Evolutionary conservation across 352 stramenopile species (phyloP), one percentile per base, ranked within the genome.

Genomic region (Phytophthora pluvialis): DNA sequence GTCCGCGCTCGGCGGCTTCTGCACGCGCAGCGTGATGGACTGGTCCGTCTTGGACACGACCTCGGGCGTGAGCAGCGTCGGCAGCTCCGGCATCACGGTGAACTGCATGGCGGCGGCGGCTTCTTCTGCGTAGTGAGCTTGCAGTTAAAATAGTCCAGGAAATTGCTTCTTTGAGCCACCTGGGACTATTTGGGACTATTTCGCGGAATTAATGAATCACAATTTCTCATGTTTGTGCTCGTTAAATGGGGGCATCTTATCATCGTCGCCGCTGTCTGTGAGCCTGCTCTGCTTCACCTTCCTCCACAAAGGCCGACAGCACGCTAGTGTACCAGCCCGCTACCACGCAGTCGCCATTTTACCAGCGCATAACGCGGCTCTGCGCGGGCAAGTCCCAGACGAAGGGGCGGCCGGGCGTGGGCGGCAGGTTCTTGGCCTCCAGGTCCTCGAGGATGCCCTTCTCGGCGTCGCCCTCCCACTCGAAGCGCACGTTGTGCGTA

Each of bases 401-500:
- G 70, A 83, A 90, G 42, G 87, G 85, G 33, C 77, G 75, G 43
- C 87, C 87, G 9, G 82, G 86, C 60, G 83, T 71, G 16, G 85
- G 81, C 38, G 87, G 87, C 50, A 93, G 80, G 74, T 83, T 77
- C 75, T 95, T 93, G 51, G 70, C 72, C 45, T 93, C 83, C 47
- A 68, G 78, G 48, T 91, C 83, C 47, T 83, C 74, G 26, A 94
- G 33, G 71, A 95, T 93, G 40, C 89, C 75, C 66, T 73, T 56
- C 39, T 93, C 87, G 35, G 89, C 72, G 45, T 83, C 70, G 36
- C 64, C 72, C 64, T 95, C 83, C 87, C 87, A 95, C 60, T 88
- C 83, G 61, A 93, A 90, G 70, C 81, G 86, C 58, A 94, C 80
- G 52, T 89, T 89, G 79, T 95, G 87, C 48, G 79, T 90, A 58